These are phyloP conservation scores for Pythium dissotocum DNA, from an alignment of 352 stramenopile species.

Conservation along the genomic window DNA sequence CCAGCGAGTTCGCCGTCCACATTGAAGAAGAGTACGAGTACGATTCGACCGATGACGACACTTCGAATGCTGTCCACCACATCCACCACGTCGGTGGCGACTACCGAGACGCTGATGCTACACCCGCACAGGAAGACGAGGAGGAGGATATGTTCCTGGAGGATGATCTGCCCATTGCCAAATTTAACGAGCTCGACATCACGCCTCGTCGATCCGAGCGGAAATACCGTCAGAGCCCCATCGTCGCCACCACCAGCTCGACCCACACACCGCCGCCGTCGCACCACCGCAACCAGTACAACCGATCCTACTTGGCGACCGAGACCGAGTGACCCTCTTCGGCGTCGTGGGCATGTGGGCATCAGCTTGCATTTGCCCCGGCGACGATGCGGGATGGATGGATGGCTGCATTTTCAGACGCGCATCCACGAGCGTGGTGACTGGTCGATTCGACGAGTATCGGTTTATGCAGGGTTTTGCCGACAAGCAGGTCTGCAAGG, in stretches of 20 bases:
- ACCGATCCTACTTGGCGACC: background rate
- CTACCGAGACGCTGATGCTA: background rate
- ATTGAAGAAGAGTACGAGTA: conserved; percentile 30
- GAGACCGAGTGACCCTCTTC: background rate
- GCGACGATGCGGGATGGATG: background rate
- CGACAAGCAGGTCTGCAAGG: background rate
- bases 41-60: conserved; percentile 18
- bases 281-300: background rate
- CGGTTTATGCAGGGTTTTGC: conserved; percentile 9
- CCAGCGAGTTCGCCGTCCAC: conserved; percentile 23
- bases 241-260: conserved; percentile 7
- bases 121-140: conserved; percentile 7
- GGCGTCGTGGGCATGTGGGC: background rate
- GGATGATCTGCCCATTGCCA: conserved; percentile 24
- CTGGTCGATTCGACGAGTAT: conserved; percentile 9
- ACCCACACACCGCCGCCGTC: background rate
- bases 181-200: conserved; percentile 28
- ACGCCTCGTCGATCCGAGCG: conserved; percentile 21
- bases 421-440: background rate
- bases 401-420: conserved; percentile 4
- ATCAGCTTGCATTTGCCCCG: background rate
- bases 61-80: background rate
- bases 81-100: conserved; percentile 13
- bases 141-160: conserved; percentile 30
- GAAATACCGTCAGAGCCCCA: conserved; percentile 11